A percentile compares a stretch with the other conserved stretches of the same genome.
Evolutionary conservation across 2,329 filamentous ascomycete genomes (phyloP).

Genomic region (Calonectria pseudoturangicola): DNA sequence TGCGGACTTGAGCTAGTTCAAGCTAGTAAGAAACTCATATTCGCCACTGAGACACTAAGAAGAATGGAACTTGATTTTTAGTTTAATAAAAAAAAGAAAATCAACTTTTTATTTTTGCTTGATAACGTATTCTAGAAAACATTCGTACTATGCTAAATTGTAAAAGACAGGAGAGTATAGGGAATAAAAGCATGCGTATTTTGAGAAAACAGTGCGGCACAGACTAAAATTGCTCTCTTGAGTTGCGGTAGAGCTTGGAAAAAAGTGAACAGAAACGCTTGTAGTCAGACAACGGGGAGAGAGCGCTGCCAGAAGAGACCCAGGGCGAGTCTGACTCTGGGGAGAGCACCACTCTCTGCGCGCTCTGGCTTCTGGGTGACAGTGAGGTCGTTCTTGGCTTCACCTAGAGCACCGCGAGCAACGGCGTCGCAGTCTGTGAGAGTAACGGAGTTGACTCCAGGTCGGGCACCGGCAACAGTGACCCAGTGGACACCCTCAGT

Average conservation of each 20-base stretch:
- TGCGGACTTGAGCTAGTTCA: no score
- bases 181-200: constrained; percentile 7
- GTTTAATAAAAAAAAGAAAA: neutral
- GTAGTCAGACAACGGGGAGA: constrained; percentile 14
- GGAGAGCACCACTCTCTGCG: constrained; percentile 4
- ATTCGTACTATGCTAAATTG: constrained; percentile 2
- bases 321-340: constrained; percentile 3
- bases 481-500: constrained; percentile 18
- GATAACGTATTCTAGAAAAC: neutral
- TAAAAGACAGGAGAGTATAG: constrained; percentile 3
- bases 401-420: neutral
- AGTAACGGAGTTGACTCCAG: constrained; percentile 17
- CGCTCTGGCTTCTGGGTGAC: neutral
- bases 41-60: neutral
- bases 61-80: neutral
- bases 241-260: constrained; percentile 1
- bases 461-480: constrained; percentile 3
- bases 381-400: constrained; percentile 15
- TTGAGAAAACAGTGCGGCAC: constrained; percentile 2
- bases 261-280: neutral
- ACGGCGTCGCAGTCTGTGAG: constrained; percentile 18
- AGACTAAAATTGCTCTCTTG: constrained; percentile 6
- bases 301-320: constrained; percentile 17
- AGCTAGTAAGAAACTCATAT: no score
- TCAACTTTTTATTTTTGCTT: constrained; percentile 11